These are phyloP conservation scores for Pezicula carpinea DNA, from an alignment of 2,329 filamentous ascomycete species.

Conservation along the genomic window DNA sequence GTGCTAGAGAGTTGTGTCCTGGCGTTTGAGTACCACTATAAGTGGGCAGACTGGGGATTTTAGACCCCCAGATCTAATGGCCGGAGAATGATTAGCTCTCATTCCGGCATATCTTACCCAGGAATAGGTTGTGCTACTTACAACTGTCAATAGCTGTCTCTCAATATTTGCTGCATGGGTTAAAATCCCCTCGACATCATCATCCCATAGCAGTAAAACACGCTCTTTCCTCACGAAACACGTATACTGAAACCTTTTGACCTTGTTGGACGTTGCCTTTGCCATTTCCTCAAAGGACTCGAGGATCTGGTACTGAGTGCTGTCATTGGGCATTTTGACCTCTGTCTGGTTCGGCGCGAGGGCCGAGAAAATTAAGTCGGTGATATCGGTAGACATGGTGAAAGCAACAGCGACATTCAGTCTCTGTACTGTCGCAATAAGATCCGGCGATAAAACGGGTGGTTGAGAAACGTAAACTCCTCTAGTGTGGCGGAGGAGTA, in stretches of 20 bases:
- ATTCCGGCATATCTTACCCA: constrained; percentile 10
- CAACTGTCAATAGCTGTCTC: constrained; percentile 9
- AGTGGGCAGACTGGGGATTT: constrained; percentile 12
- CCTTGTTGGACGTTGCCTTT: no score
- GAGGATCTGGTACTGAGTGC: constrained; percentile 40
- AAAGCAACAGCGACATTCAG: constrained; percentile 42
- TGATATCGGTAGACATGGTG: constrained; percentile 44
- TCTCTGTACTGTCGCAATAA: constrained; percentile 37
- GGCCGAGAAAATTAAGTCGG: constrained; percentile 38
- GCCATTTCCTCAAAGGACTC: constrained; percentile 36
- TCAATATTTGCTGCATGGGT: constrained; percentile 30
- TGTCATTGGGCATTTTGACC: constrained; percentile 34
- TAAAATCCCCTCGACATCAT: constrained; percentile 36
- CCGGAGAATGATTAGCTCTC: no score
- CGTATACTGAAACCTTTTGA: constrained; percentile 39
- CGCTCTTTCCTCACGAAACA: constrained; percentile 38
- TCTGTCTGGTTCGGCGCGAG: constrained; percentile 37
- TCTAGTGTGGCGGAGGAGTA: no score
- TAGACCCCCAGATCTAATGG: constrained; percentile 22
- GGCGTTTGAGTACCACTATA: no score
- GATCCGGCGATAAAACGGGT: constrained; percentile 30
- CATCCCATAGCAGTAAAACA: constrained; percentile 39
- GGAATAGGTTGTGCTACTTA: not conserved
- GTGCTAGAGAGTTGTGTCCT: no score
- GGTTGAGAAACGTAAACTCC: constrained; percentile 26